Base-by-base conservation (phyloP, 2,329 filamentous ascomycete species). In the Clonostachys solani region DNA sequence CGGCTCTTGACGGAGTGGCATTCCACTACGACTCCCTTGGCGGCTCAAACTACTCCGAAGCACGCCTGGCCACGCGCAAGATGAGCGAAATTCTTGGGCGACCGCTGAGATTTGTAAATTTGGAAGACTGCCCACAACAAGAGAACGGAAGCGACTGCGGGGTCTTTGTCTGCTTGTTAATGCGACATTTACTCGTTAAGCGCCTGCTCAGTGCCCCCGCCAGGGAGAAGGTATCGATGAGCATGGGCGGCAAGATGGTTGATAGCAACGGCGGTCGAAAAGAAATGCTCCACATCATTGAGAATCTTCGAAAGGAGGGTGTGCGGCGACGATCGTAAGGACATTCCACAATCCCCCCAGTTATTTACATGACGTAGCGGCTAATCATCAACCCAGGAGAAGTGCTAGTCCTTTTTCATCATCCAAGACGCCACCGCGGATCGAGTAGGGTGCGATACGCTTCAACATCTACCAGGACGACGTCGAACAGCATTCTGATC, bases 21-120 rank as follows among this genome's bases (percentile, higher is more conserved):
- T 99, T 99, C 66, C 94, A 99, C 73, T 99, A 99, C 70, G 94
- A 99, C 69, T 92, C 87, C 2, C 75, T 97, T 23, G 80, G 81
- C 3, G 83, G 84, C 3, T 79, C 82, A 37, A 97, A 99, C 66
- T 80, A 81, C 50, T 70, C 76, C 40, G 88, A 95, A 54, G 94
- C 89, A 1, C 77, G 79, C 44, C 71, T 79, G 2, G 86, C 87
- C 7, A 82, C 86, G 0, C 69, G 78, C 43, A 88, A 90, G 57
- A 74, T 99, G 40, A 75, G 80, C 23, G 71, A 73, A 33, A 71
- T 97, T 33, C 75, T 97, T 1, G 75, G 77, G 34, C 79, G 80
- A 48, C 75, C 75, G 6, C 69, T 95, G 16, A 76, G 84, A 17
- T 96, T 95, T 62, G 80, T 92, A 59, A 84, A 92, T 63, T 77